Percentiles rank a stretch among this genome's conserved stretches.
These are phyloP conservation scores for Noccaea caerulescens DNA, from an alignment of 345 rosid species.

Conservation along the genomic window DNA sequence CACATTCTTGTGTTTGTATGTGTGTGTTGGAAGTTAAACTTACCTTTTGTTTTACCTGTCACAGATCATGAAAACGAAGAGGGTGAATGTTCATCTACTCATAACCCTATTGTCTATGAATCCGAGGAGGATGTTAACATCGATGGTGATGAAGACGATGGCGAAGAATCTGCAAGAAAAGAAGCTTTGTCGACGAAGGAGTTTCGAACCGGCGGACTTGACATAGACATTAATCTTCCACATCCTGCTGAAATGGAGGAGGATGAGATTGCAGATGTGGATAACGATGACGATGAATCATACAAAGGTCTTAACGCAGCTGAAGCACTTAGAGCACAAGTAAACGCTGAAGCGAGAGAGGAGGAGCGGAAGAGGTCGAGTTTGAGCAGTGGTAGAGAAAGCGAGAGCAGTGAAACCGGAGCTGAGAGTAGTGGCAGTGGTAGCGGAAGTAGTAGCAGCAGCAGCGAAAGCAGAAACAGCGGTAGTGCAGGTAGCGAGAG, in stretches of 20 bases:
- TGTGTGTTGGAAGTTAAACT: slow-evolving; percentile 1
- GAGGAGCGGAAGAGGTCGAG: slow-evolving; percentile 51
- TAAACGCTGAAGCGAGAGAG: slow-evolving; percentile 57
- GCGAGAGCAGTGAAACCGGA: slow-evolving; percentile 52
- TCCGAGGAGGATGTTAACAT: slow-evolving; percentile 56
- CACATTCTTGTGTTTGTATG: background rate
- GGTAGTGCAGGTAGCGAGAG: slow-evolving; percentile 48
- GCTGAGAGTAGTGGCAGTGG: slow-evolving; percentile 55
- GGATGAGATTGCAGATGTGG: slow-evolving; percentile 86
- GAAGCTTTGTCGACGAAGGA: slow-evolving; percentile 43
- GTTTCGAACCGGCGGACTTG: slow-evolving; percentile 48
- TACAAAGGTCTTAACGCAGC: slow-evolving; percentile 74
- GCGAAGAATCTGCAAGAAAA: slow-evolving; percentile 24
- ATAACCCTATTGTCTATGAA: slow-evolving; percentile 44
- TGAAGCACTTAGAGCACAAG: slow-evolving; percentile 83
- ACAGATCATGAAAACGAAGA: slow-evolving; percentile 46
- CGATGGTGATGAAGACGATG: slow-evolving; percentile 43
- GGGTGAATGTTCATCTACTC: slow-evolving; percentile 26
- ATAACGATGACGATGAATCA: slow-evolving; percentile 62
- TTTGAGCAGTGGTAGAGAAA: slow-evolving; percentile 64
- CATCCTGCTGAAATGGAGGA: slow-evolving; percentile 59
- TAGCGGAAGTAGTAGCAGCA: slow-evolving; percentile 46
- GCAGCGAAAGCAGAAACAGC: slow-evolving; percentile 49
- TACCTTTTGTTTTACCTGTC: slow-evolving; percentile 14
- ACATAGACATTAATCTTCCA: slow-evolving; percentile 64